Percentiles rank a stretch among this genome's conserved stretches.
Conservation (phyloP, 495 filamentous ascomycete genomes). For the Penicillium flavigenum region DNA sequence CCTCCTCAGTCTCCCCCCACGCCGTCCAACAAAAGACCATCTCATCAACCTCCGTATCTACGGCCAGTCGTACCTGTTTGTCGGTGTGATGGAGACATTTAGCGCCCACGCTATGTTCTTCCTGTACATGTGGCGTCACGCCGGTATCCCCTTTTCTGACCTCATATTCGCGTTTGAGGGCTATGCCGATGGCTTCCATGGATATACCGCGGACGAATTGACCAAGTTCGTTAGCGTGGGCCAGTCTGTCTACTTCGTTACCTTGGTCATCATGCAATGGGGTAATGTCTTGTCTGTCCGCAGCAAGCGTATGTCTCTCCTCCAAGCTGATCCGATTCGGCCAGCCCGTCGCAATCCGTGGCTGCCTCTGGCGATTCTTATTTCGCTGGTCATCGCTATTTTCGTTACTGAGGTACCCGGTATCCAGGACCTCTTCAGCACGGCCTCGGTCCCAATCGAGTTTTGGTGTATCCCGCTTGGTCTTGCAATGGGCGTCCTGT, state of each 20-base stretch:
- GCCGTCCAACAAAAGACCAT: constrained; percentile 60
- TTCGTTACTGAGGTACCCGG: constrained; percentile 53
- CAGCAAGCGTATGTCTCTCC: constrained; percentile 49
- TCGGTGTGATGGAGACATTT: constrained; percentile 49
- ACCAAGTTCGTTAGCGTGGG: constrained; percentile 50
- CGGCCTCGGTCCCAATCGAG: constrained; percentile 48
- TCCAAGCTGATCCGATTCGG: constrained; percentile 53
- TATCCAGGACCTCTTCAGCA: constrained; percentile 48
- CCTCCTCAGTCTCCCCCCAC: constrained; percentile 61
- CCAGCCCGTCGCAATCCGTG: constrained; percentile 49
- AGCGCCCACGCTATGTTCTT: constrained; percentile 54
- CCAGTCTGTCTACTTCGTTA: constrained; percentile 70
- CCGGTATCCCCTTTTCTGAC: constrained; percentile 43
- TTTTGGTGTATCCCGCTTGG: constrained; percentile 53
- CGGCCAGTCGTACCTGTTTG: constrained; percentile 51
- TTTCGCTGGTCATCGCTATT: constrained; percentile 50
- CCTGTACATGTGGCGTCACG: constrained; percentile 47
- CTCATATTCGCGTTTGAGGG: constrained; percentile 50
- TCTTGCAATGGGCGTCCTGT: constrained; percentile 48
- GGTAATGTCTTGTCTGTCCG: constrained; percentile 51
- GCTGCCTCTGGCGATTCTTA: constrained; percentile 43
- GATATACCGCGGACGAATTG: constrained; percentile 43
- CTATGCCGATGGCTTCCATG: constrained; percentile 49
- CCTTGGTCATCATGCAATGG: constrained; percentile 60
- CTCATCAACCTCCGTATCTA: constrained; percentile 53